A percentile compares a stretch with the other conserved stretches of the same genome.
Evolutionary conservation across 1,284 basidiomycete genomes (phyloP).

Genomic region (Fistulina hepatica): DNA sequence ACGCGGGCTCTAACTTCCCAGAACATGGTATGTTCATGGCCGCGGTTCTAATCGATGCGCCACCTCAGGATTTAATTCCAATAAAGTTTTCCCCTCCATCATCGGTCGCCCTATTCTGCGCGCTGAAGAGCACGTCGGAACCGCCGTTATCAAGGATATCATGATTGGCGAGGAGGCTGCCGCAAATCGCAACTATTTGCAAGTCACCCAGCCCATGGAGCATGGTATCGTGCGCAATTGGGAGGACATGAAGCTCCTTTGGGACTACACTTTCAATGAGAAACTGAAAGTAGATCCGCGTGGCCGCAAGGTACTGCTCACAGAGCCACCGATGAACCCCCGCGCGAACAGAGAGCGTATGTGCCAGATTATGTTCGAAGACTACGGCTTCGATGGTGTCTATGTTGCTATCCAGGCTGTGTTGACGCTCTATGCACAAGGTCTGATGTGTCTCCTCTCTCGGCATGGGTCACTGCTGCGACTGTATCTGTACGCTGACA

Average conservation of each 20-base stretch:
- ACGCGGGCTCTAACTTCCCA: conserved; percentile 97
- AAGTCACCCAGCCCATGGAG: conserved; percentile 97
- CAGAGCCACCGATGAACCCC: conserved; percentile 99
- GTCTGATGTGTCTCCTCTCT: conserved; percentile 32
- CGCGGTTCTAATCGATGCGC: conserved; percentile 4
- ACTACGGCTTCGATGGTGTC: conserved; percentile 93
- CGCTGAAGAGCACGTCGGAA: conserved; percentile 88
- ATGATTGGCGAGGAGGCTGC: conserved; percentile 98
- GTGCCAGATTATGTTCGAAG: conserved; percentile 99
- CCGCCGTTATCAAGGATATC: conserved; percentile 84
- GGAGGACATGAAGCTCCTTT: conserved; percentile 97
- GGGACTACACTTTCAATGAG: conserved; percentile 98
- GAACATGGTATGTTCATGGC: conserved; percentile 66
- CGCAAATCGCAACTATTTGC: conserved; percentile 88
- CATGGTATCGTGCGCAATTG: conserved; percentile 98
- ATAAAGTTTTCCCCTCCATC: conserved; percentile 87
- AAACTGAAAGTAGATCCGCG: conserved; percentile 85
- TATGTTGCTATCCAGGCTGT: conserved; percentile 99
- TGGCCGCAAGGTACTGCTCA: conserved; percentile 87
- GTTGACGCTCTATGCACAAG: conserved; percentile 94
- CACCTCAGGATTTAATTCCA: conserved; percentile 4
- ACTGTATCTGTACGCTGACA: conserved; percentile 1
- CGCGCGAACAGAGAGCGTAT: conserved; percentile 87
- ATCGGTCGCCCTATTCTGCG: conserved; percentile 95
- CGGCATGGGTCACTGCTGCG: no score